Percentiles rank a stretch among this genome's conserved stretches.
These are phyloP conservation scores for Blastobotrys proliferans DNA, from an alignment of 1,139 yeast species.

Conservation along the genomic window DNA sequence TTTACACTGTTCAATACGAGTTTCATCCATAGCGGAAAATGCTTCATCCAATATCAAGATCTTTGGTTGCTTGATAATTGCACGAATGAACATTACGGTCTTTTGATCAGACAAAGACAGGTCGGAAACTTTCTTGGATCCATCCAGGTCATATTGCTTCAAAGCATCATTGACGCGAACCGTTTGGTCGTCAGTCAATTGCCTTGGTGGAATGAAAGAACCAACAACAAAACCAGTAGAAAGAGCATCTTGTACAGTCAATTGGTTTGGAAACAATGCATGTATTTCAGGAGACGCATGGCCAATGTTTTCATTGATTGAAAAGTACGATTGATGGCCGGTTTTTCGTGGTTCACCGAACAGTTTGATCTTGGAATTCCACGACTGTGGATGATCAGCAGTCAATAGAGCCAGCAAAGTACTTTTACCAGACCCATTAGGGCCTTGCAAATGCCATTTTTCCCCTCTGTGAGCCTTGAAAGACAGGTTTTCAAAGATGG, in stretches of 20 bases:
- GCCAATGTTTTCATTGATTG: slow-evolving; percentile 75
- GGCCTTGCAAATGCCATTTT: slow-evolving; percentile 85
- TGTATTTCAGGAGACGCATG: slow-evolving; percentile 91
- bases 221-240: slow-evolving; percentile 76
- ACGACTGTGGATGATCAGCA: slow-evolving; percentile 95
- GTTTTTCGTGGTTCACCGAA: slow-evolving; percentile 66
- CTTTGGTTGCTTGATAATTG: slow-evolving; percentile 71
- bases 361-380: slow-evolving; percentile 68
- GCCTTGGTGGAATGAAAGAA: slow-evolving; percentile 43
- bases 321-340: slow-evolving; percentile 74
- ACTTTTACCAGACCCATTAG: slow-evolving; percentile 91
- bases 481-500: slow-evolving; percentile 53
- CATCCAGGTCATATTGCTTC: slow-evolving; percentile 31
- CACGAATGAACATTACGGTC: slow-evolving; percentile 66
- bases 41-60: slow-evolving; percentile 88
- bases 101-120: slow-evolving; percentile 75
- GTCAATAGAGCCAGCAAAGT: slow-evolving; percentile 79
- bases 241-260: slow-evolving; percentile 54
- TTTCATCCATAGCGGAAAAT: slow-evolving; percentile 82
- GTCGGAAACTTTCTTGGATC: slow-evolving; percentile 45
- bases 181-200: slow-evolving; percentile 37
- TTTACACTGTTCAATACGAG: slow-evolving; percentile 62
- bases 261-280: slow-evolving; percentile 62
- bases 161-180: slow-evolving; percentile 33
- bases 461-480: slow-evolving; percentile 73